phyloP scores from a whole-genome alignment of 768 basidiomycete species.

The Tulasnella sp. region DNA sequence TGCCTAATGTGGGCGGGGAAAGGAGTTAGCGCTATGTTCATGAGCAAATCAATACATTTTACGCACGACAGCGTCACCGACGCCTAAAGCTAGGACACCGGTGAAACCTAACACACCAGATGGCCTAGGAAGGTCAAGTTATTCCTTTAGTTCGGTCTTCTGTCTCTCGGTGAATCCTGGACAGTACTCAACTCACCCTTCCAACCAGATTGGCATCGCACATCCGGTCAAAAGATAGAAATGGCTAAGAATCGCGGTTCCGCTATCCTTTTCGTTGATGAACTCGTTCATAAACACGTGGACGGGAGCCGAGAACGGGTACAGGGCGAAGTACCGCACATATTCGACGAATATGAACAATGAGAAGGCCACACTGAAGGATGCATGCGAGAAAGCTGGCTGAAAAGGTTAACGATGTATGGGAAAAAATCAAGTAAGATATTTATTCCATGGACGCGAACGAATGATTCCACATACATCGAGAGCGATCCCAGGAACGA shows the following conservation, averaged over 20 bases:
- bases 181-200: conserved; percentile 49
- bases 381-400: conserved; percentile 93
- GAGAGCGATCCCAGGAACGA: conserved; percentile 82
- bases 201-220: conserved; percentile 89
- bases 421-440: background rate
- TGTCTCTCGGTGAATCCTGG: background rate
- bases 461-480: conserved; percentile 51
- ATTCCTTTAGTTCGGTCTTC: too few species aligned
- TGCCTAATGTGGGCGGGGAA: too few species aligned
- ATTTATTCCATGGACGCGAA: background rate
- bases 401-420: conserved; percentile 26
- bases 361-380: conserved; percentile 91
- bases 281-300: conserved; percentile 98
- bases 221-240: conserved; percentile 96
- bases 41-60: too few species aligned
- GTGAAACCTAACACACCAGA: conserved; percentile 55
- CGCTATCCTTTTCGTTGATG: conserved; percentile 85
- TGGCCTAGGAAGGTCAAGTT: conserved; percentile 27
- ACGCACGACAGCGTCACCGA: conserved; percentile 87
- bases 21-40: too few species aligned
- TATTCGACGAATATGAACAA: conserved; percentile 95
- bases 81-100: conserved; percentile 77
- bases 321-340: conserved; percentile 95
- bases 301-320: conserved; percentile 85
- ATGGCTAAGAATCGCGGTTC: conserved; percentile 93